These are phyloP conservation scores for Leishmania martiniquensis DNA, from an alignment of 208 protist species.

Conservation along the genomic window DNA sequence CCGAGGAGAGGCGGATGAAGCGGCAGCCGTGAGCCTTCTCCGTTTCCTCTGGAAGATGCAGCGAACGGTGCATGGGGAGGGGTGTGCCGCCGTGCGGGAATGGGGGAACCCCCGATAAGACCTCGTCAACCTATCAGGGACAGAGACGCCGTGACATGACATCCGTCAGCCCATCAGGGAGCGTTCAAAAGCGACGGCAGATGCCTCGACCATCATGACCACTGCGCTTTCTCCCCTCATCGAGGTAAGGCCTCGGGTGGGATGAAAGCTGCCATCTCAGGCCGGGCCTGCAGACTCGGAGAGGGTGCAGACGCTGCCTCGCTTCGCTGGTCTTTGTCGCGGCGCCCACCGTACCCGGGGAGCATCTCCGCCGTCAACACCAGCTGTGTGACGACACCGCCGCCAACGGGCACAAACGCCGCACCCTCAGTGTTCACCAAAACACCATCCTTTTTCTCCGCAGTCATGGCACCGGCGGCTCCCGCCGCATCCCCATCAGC, in stretches of 20 bases:
- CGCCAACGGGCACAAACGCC: conserved; percentile 23
- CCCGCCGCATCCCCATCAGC: neutral
- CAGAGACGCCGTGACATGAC: neutral
- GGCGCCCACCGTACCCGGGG: conserved; percentile 12
- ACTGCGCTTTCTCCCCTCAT: neutral
- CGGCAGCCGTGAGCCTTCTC: too few species aligned
- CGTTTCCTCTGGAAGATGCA: too few species aligned
- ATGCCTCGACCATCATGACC: neutral
- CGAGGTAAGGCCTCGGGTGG: conserved; percentile 8
- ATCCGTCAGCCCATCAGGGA: neutral
- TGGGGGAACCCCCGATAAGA: too few species aligned
- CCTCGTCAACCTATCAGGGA: neutral
- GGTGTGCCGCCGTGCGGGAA: too few species aligned
- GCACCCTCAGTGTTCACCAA: conserved; percentile 1
- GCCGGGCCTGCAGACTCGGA: conserved; percentile 22
- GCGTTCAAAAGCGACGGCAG: neutral
- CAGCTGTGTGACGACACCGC: conserved; percentile 19
- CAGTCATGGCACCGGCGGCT: neutral
- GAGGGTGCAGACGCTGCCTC: conserved; percentile 18
- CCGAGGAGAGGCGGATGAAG: too few species aligned
- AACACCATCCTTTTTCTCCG: neutral
- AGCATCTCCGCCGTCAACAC: conserved; percentile 33
- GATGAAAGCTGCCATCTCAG: conserved; percentile 24
- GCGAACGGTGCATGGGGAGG: too few species aligned
- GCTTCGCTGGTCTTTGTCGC: conserved; percentile 13